Conservation (phyloP, 495 filamentous ascomycete genomes). For the Jackrogersella minutella region DNA sequence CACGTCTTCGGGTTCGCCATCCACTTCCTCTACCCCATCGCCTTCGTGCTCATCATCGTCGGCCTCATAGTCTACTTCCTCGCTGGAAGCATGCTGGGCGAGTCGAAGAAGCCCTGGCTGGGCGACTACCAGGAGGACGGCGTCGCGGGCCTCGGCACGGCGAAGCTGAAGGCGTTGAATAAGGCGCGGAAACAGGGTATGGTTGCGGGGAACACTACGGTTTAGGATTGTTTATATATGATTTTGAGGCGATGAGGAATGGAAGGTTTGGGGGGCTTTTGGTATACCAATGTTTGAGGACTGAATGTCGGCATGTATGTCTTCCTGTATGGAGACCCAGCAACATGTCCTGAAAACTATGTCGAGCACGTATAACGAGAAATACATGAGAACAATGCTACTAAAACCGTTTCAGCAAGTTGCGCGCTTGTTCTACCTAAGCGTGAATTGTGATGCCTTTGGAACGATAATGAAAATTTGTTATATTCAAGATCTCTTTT, state of each 20-base stretch:
- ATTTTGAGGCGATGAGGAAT: not conserved
- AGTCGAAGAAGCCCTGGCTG: conserved; percentile 94
- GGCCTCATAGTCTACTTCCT: conserved; percentile 86
- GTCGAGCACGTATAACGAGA: no score
- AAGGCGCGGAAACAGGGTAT: conserved; percentile 51
- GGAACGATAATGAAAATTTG: no score
- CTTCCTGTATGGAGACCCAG: no score
- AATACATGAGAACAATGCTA: no score
- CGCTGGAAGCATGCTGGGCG: conserved; percentile 78
- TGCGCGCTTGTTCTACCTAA: no score
- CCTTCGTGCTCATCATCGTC: conserved; percentile 88
- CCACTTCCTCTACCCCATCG: conserved; percentile 93
- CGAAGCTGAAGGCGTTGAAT: conserved; percentile 78
- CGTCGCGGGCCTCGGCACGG: conserved; percentile 84
- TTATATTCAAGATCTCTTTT: no score
- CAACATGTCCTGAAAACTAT: no score
- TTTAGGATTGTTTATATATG: not conserved
- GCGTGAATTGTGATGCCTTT: no score
- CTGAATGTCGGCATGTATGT: no score
- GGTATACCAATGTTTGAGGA: not conserved
- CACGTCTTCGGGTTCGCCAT: conserved; percentile 81
- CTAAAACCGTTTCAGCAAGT: no score
- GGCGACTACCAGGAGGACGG: conserved; percentile 84
- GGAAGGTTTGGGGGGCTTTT: not conserved
- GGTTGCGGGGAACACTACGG: conserved; percentile 13